Conservation (phyloP, 495 filamentous ascomycete genomes). For the Podospora didyma region DNA sequence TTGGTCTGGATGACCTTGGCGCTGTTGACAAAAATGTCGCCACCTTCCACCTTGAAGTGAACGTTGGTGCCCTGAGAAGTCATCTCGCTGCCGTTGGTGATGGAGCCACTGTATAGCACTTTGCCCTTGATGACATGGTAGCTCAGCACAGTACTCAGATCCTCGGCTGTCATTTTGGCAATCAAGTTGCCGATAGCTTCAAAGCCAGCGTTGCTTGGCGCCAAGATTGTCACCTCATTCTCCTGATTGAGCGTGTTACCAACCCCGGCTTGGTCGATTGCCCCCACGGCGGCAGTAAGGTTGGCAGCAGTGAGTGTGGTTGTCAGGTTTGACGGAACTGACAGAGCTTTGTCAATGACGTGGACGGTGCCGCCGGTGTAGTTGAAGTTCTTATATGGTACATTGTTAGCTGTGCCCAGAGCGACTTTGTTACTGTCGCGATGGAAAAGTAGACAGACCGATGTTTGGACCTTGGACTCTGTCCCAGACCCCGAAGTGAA, state of each 20-base stretch:
- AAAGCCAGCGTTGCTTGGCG: slow-evolving; percentile 55
- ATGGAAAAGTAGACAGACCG: slow-evolving; percentile 16
- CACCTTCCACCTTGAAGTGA: slow-evolving; percentile 47
- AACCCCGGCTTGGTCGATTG: slow-evolving; percentile 44
- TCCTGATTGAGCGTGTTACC: slow-evolving; percentile 35
- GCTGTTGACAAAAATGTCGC: slow-evolving; percentile 37
- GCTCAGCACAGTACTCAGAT: slow-evolving; percentile 47
- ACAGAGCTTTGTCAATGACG: slow-evolving; percentile 57
- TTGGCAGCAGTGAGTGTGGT: slow-evolving; percentile 45
- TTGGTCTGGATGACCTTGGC: slow-evolving; percentile 41
- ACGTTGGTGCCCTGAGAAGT: slow-evolving; percentile 46
- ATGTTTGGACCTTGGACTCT: slow-evolving; percentile 30
- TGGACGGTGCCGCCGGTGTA: slow-evolving; percentile 65
- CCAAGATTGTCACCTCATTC: slow-evolving; percentile 61
- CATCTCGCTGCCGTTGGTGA: slow-evolving; percentile 37
- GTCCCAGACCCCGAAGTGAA: slow-evolving; percentile 37
- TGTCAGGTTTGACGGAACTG: slow-evolving; percentile 50
- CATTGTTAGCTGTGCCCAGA: neutral
- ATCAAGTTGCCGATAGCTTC: slow-evolving; percentile 49
- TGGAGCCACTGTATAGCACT: slow-evolving; percentile 46
- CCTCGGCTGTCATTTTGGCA: slow-evolving; percentile 37
- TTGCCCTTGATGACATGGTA: slow-evolving; percentile 57
- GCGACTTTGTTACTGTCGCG: slow-evolving; percentile 9
- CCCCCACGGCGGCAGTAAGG: slow-evolving; percentile 56
- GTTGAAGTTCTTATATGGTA: slow-evolving; percentile 43